Percentiles rank a stretch among this genome's conserved stretches.
These are phyloP conservation scores for Carex pumila DNA, from an alignment of 176 grass and related monocot species.

Conservation along the genomic window DNA sequence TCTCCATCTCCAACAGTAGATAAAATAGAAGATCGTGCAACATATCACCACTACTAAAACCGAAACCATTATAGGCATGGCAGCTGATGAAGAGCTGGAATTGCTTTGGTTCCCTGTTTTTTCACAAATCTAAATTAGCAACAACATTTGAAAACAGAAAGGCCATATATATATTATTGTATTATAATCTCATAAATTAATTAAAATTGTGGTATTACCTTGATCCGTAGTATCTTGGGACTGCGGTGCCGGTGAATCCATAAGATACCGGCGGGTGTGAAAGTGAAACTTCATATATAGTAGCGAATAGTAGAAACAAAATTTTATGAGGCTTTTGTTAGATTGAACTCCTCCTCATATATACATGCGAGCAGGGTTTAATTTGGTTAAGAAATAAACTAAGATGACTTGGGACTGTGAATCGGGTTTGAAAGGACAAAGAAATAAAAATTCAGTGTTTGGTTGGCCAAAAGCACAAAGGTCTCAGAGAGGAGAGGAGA, in stretches of 20 bases:
- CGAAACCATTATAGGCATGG: slow-evolving; percentile 64
- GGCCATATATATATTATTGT: no score
- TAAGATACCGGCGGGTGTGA: slow-evolving; percentile 1
- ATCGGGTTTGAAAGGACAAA: neutral
- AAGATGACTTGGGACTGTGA: neutral
- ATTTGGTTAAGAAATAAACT: neutral
- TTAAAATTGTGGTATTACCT: neutral
- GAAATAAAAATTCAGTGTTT: neutral
- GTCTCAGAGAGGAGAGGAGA: neutral
- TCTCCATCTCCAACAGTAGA: slow-evolving; percentile 97
- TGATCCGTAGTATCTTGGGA: neutral
- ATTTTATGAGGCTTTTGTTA: neutral
- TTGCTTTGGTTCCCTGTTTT: slow-evolving; percentile 25
- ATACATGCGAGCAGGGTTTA: neutral
- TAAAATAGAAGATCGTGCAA: slow-evolving; percentile 54
- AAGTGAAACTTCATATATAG: neutral
- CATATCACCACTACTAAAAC: slow-evolving; percentile 60
- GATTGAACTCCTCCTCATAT: neutral
- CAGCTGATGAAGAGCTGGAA: slow-evolving; percentile 30
- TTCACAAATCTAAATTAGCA: neutral
- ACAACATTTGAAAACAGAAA: neutral
- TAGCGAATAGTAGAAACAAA: neutral
- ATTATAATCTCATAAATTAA: neutral
- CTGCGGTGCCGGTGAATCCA: slow-evolving; percentile 9
- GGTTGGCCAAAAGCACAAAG: neutral